Base-by-base conservation (phyloP, 1,139 yeast species). In the Zygoascus meyerae region DNA sequence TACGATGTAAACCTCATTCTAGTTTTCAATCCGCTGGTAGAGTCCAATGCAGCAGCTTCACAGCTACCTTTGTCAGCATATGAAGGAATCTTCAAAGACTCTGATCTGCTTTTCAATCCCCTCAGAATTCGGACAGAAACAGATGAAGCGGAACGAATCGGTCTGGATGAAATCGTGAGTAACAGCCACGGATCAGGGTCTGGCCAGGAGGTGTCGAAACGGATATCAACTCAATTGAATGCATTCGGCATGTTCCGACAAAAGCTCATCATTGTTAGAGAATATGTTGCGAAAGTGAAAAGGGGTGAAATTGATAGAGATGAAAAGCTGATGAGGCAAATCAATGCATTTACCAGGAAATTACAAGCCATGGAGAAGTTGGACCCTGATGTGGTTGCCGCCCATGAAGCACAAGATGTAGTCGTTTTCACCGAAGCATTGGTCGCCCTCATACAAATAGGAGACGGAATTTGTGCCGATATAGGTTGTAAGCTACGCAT, bases 131-230 rank as follows among this genome's bases (percentile, higher is more conserved):
- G 54, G 12, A 56, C 65, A 31, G 68, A 63, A 26, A 58, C 66
- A 2, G 64, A 58, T 5, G 67, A 64, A 42, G 67, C 69, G 1
- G 70, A 66, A 46, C 54, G 66, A 38, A 64, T 66, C 32, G 70
- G 66, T 1, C 63, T 66, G 8, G 63, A 64, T 33, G 65, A 64
- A 44, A 59, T 65, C 9, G 59, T 64, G 39, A 57, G 58, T 32
- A 59, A 58, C 35, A 37, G 42, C 8, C 29, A 43, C 4, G 45
- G 40, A 10, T 33, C 49, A 21, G 42, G 34, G 11, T 39, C 36
- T 36, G 34, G 36, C 15, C 41, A 34, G 16, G 37, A 42, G 37
- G 39, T 32, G 33, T 37, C 12, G 42, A 43, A 10, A 11, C 42
- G 58, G 36, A 48, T 65, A 14, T 46, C 52, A n/a, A 57, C 60